Conservation (phyloP, 306 rosid species). For the Dryas alaskensis region DNA sequence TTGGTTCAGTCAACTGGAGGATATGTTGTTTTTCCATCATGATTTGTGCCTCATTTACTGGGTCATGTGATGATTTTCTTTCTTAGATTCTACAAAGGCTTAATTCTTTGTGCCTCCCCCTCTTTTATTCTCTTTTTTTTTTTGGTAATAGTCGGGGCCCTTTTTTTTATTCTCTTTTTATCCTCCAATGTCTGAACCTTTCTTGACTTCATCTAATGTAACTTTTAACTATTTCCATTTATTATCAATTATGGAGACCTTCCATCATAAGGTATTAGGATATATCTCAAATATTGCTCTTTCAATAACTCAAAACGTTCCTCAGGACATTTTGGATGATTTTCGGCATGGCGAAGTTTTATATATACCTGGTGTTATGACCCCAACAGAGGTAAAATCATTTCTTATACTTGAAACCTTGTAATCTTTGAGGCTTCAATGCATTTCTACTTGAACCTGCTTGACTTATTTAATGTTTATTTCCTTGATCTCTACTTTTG, state of each 20-base stretch:
- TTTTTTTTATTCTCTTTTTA: neutral
- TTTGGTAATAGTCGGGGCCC: no score
- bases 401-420: conserved; percentile 7
- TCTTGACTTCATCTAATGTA: neutral
- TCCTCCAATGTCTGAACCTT: neutral
- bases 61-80: no score
- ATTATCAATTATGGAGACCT: conserved; percentile 6
- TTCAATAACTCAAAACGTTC: conserved; percentile 2
- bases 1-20: no score
- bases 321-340: conserved; percentile 64
- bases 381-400: conserved; percentile 89
- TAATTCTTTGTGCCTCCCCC: neutral
- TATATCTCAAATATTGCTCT: neutral
- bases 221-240: neutral
- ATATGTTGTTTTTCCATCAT: no score
- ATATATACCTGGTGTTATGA: conserved; percentile 90
- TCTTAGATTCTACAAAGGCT: no score
- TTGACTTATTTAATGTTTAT: conserved; percentile 15
- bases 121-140: neutral
- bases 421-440: neutral
- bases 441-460: conserved; percentile 1
- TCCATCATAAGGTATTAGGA: conserved; percentile 6
- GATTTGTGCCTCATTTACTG: no score
- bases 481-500: neutral
- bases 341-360: conserved; percentile 44